phyloP scores from a whole-genome alignment of 352 stramenopile genomes.

The Globisporangium ultimum region DNA sequence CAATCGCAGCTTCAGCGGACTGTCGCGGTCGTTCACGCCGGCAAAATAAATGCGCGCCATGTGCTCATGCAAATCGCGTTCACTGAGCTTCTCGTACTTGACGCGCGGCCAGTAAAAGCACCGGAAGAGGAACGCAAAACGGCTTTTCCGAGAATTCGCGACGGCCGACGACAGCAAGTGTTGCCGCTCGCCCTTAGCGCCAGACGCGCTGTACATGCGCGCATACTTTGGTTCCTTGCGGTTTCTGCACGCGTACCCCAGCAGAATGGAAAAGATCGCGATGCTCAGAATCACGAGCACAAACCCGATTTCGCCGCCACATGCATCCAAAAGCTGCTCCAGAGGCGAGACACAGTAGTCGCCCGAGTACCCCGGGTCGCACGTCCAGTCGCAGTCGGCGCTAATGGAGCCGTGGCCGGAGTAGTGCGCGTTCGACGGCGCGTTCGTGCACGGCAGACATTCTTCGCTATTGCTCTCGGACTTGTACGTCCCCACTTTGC shows the following conservation, averaged over 20 bases:
- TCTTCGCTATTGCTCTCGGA: constrained; percentile 78
- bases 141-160: constrained; percentile 46
- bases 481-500: constrained; percentile 61
- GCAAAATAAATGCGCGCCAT: constrained; percentile 77
- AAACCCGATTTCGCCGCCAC: constrained; percentile 71
- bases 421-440: constrained; percentile 70
- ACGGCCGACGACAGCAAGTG: constrained; percentile 61
- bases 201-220: constrained; percentile 45
- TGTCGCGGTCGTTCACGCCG: constrained; percentile 60
- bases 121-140: constrained; percentile 51
- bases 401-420: constrained; percentile 39
- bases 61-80: constrained; percentile 77
- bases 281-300: constrained; percentile 64
- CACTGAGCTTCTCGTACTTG: constrained; percentile 69
- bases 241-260: constrained; percentile 69
- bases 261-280: constrained; percentile 60
- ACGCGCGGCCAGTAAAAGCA: constrained; percentile 78
- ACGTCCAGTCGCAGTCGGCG: constrained; percentile 63
- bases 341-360: constrained; percentile 71
- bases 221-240: constrained; percentile 65
- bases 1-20: constrained; percentile 50
- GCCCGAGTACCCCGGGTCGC: constrained; percentile 73
- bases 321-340: constrained; percentile 71
- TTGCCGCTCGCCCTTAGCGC: constrained; percentile 52
- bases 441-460: constrained; percentile 56